phyloP scores from a whole-genome alignment of 768 basidiomycete species.

The Coprinopsis marcescibilis region DNA sequence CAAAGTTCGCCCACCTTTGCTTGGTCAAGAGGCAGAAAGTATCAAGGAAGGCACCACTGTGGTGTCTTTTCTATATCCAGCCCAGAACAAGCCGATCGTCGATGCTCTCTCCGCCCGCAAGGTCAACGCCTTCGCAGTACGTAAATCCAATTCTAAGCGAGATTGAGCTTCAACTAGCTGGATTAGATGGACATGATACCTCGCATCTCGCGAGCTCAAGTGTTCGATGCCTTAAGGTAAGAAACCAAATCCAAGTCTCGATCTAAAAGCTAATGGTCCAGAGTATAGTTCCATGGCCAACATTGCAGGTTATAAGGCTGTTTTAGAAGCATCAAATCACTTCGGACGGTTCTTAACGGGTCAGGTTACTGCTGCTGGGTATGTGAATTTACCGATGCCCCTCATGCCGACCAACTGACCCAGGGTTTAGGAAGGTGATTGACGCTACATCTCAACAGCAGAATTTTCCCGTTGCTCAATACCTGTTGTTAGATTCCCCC shows the following conservation, averaged over 20 bases:
- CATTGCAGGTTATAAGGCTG: conserved; percentile 90
- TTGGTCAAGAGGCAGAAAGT: conserved; percentile 52
- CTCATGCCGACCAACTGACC: conserved; percentile 2
- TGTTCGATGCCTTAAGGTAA: conserved; percentile 83
- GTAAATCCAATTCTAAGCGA: conserved; percentile 19
- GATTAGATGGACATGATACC: conserved; percentile 83
- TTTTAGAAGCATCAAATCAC: conserved; percentile 83
- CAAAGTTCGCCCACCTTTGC: conserved; percentile 77
- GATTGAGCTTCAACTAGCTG: background rate
- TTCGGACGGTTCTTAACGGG: conserved; percentile 88
- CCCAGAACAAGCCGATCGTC: conserved; percentile 72
- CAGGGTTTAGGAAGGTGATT: conserved; percentile 26
- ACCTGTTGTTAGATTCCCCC: conserved; percentile 59
- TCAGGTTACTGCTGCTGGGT: conserved; percentile 89
- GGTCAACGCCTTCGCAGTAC: conserved; percentile 65
- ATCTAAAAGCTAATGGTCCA: conserved; percentile 1
- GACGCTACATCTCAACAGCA: background rate
- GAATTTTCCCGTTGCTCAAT: background rate
- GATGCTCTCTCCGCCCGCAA: conserved; percentile 62
- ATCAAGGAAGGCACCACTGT: conserved; percentile 73
- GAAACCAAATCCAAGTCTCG: conserved; percentile 9
- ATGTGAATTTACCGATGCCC: conserved; percentile 24
- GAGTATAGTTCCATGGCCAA: conserved; percentile 81
- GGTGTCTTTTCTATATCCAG: conserved; percentile 80
- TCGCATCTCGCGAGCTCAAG: conserved; percentile 84